phyloP scores from a whole-genome alignment of 495 filamentous ascomycete species.

The Annulohypoxylon stygium region DNA sequence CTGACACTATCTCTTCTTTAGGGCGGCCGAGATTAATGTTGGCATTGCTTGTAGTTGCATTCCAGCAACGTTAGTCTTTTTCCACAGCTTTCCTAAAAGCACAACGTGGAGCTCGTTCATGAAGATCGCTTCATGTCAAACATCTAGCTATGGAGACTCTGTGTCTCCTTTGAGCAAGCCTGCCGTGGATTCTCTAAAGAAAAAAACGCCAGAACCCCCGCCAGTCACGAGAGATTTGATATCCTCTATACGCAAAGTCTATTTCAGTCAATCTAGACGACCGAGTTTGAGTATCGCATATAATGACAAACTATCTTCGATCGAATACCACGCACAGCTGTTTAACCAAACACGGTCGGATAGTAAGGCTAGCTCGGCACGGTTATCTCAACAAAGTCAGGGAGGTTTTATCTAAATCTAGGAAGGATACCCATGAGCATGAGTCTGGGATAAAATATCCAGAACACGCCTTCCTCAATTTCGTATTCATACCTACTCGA shows the following conservation, averaged over 20 bases:
- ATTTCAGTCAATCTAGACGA: neutral
- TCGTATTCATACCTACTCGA: neutral
- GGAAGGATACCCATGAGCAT: neutral
- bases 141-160: neutral
- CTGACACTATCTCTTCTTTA: neutral
- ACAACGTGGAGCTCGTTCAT: neutral
- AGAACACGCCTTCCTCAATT: neutral
- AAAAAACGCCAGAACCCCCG: neutral
- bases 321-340: neutral
- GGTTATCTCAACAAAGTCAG: neutral
- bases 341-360: too few relatives aligned
- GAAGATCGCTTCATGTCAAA: neutral
- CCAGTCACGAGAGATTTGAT: neutral
- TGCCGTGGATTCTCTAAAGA: neutral
- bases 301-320: neutral
- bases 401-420: neutral
- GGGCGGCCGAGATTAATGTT: conserved; percentile 14
- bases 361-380: neutral
- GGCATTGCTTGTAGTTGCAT: conserved; percentile 15
- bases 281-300: neutral
- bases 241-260: neutral
- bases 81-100: neutral
- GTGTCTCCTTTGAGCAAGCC: neutral
- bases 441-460: neutral
- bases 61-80: neutral